Conservation (phyloP, 176 grass and related monocot genomes). For the Carex scoparia region DNA sequence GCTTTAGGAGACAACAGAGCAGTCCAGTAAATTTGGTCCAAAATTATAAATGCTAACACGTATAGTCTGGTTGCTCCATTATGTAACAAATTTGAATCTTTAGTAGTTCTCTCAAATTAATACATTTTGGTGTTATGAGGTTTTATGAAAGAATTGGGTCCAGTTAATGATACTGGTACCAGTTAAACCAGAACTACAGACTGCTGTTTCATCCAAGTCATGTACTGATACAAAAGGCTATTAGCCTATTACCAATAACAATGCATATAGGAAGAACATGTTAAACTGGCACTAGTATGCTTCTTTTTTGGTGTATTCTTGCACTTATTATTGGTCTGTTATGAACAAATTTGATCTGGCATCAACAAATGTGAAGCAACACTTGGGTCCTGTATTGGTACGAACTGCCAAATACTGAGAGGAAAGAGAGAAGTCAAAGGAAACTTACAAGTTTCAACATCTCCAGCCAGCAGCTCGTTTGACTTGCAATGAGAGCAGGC, state of each 20-base stretch:
- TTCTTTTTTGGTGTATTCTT: background rate
- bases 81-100: background rate
- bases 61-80: background rate
- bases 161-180: background rate
- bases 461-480: constrained; percentile 37
- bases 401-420: background rate
- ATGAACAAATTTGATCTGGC: background rate
- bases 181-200: background rate
- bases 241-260: background rate
- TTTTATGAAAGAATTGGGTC: constrained; percentile 5
- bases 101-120: background rate
- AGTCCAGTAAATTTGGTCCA: background rate
- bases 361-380: background rate
- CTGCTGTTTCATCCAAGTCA: background rate
- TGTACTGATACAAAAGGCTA: background rate
- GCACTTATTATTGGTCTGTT: background rate
- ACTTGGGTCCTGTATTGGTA: background rate
- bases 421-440: background rate
- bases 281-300: background rate
- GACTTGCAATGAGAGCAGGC: constrained; percentile 63
- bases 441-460: constrained; percentile 62
- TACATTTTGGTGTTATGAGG: background rate
- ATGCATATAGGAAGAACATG: background rate
- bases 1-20: background rate
- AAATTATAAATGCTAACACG: background rate